These are phyloP conservation scores for Mariannaea elegans DNA, from an alignment of 2,329 filamentous ascomycete genomes.

Conservation along the genomic window DNA sequence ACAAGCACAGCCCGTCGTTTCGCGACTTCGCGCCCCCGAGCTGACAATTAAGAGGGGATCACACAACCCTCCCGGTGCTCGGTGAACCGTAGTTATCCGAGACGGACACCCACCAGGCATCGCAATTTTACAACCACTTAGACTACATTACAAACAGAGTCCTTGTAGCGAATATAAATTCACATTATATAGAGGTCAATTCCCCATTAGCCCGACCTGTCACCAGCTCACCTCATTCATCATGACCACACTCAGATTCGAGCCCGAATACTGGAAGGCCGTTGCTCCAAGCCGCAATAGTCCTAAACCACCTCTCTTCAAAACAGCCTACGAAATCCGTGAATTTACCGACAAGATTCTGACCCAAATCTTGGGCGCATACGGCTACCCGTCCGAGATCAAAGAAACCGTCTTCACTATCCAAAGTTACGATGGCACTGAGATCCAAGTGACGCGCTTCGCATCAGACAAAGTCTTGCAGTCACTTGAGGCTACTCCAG, in stretches of 20 bases:
- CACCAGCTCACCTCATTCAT: not conserved
- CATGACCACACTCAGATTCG: constrained; percentile 10
- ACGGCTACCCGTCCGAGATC: constrained; percentile 11
- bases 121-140: not conserved
- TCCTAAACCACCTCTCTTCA: constrained; percentile 6
- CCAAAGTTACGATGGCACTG: constrained; percentile 25
- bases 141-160: not conserved
- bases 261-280: constrained; percentile 17
- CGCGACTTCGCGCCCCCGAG: not conserved
- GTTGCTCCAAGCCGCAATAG: not conserved
- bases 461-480: not conserved
- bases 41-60: too few relatives aligned
- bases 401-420: constrained; percentile 22
- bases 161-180: too few relatives aligned
- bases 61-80: too few relatives aligned
- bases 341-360: constrained; percentile 6
- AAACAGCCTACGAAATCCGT: constrained; percentile 18
- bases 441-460: constrained; percentile 30
- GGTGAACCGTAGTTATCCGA: not conserved
- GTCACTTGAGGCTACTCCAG: constrained; percentile 27
- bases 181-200: too few relatives aligned
- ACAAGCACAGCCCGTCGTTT: not conserved
- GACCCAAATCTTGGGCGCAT: not conserved
- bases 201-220: not conserved
- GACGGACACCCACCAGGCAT: not conserved